Conservation (phyloP, 305 asterid species). For the Fraxinus dipetala region DNA sequence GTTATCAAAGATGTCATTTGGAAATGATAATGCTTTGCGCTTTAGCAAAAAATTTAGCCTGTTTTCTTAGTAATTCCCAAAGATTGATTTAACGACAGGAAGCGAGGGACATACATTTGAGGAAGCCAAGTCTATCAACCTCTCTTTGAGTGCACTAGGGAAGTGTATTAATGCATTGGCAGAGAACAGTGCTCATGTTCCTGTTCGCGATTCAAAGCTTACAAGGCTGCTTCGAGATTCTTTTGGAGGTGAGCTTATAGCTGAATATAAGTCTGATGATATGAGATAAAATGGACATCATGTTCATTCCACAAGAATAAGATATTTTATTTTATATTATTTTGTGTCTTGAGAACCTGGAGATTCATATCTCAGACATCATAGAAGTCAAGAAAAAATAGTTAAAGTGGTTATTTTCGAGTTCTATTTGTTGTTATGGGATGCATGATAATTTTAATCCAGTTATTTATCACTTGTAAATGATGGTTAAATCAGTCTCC, state of each 20-base stretch:
- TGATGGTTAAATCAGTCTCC: background rate
- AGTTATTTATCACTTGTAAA: background rate
- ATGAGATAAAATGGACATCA: background rate
- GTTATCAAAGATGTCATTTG: constrained; percentile 14
- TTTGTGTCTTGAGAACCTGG: constrained; percentile 1
- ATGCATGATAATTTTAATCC: constrained; percentile 4
- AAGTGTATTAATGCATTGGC: constrained; percentile 96
- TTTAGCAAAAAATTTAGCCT: background rate
- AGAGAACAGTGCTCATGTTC: constrained; percentile 86
- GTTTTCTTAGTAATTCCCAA: constrained; percentile 15
- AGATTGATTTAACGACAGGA: constrained; percentile 46
- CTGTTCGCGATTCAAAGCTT: constrained; percentile 89
- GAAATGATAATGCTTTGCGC: constrained; percentile 14
- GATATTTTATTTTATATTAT: background rate
- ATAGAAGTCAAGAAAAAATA: constrained; percentile 6
- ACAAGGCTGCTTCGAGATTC: constrained; percentile 95
- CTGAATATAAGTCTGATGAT: background rate
- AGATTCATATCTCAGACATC: background rate
- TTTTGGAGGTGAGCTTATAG: constrained; percentile 70
- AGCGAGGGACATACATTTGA: constrained; percentile 83
- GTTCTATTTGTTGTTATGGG: background rate
- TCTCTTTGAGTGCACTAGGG: constrained; percentile 85
- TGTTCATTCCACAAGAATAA: background rate
- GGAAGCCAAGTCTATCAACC: constrained; percentile 91
- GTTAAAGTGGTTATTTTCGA: background rate